Base-by-base conservation (phyloP, 2,329 filamentous ascomycete species). In the Elsinoe fawcettii region DNA sequence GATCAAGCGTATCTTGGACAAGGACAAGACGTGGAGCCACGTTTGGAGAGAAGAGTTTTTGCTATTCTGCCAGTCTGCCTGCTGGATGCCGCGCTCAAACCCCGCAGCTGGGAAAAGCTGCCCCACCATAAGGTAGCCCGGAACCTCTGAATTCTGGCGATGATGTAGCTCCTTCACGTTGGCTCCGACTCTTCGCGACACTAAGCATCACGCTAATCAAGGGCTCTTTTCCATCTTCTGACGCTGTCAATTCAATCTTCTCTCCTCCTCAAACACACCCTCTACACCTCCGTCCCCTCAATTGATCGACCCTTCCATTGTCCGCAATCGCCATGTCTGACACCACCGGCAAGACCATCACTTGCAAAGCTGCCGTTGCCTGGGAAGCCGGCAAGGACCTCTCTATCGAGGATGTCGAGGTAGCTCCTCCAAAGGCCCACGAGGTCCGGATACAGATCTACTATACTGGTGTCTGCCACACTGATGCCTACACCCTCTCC, bases 381-480 rank as follows among this genome's bases (percentile, higher is more conserved):
- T 99, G 93, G 93, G 92, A 91, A 75, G 90, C 93, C 49, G 91
- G 88, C 71, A 88, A 96, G 77, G 86, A 89, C 65, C 82, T 99
- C 63, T 84, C 80, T 67, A 81, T 97, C 65, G 93, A 99, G 77
- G 89, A 95, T 65, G 80, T 99, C 67, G 91, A 97, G 77, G 93
- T 99, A 63, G 83, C 80, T 55, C 87, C 92, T 62, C 93, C 93
- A 60, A 85, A 81, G 75, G 91, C 92, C 61, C 83, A 95, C 76
- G 93, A 99, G 78, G 93, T 99, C 70, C 89, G 93, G 67, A 96
- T 99, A 70, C 78, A 97, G 79, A 89, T 97, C 72, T 86, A 92
- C 80, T 95, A 96, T 80, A 99, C 93, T 56, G 93, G 93, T 75
- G 93, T 99, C 71, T 99, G 93, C 80, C 93, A 99, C 78, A 99